Evolutionary conservation across 148 eudicot genomes (phyloP), one percentile per base, ranked within the genome.

Genomic region (Cornus suecica): DNA sequence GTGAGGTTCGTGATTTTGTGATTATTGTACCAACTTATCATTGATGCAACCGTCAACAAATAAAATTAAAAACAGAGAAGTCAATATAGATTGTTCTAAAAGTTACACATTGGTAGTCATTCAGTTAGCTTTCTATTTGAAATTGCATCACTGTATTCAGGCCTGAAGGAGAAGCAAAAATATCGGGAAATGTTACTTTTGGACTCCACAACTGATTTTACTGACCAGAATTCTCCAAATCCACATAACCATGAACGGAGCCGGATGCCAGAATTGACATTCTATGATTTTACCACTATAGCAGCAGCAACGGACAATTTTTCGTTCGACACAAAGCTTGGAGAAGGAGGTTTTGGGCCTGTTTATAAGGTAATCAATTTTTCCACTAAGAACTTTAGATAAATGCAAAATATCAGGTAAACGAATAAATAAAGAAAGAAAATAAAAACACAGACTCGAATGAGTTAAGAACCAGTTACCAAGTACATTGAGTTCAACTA

Each of bases 311-410:
- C 80, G 10, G 54, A 70, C 24, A 64, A 65, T 63, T 77, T 77
- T 20, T 52, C 68, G 34, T 9, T 10, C 25, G 23, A 60, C 25
- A 80, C 71, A 28, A 78, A 80, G 76, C 74, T 84, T 22, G 86
- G 86, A 64, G 63, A 74, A 68, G 86, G 84, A 52, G 86, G 86
- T 54, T 83, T 80, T 69, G 86, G 86, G n/a, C 75, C 73, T 58
- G 86, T 83, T 45, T 83, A 73, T 65, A 77, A 73, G 83, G 86
- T 84, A 73, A 60, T 28, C 27, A 13, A 63, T 62, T 18, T 48
- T 11, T 48, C 54, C 54, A 48, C 20, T 7, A 48, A 48, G 18
- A 11, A 11, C 2, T 48, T 48, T 11, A 11, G 54, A 16, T 16
- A 11, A 11, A 48, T 48, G 18, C 15, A 18, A 37, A 37, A 37